phyloP scores from a whole-genome alignment of 257 asterid genomes.

The Gentiana dahurica region DNA sequence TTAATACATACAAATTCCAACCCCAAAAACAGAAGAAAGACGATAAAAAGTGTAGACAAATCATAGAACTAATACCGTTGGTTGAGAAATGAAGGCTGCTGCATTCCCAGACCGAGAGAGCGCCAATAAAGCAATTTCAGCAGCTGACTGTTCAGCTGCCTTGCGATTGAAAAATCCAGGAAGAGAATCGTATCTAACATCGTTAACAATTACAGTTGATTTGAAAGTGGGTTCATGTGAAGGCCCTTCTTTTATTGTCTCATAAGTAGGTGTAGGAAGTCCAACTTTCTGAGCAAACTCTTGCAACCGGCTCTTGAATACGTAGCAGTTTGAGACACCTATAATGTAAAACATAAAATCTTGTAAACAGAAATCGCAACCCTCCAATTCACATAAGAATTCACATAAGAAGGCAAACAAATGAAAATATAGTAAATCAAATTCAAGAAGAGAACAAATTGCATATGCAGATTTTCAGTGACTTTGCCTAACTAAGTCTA shows the following conservation, averaged over 20 bases:
- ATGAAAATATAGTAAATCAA: no score
- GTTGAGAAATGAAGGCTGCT: slow-evolving; percentile 52
- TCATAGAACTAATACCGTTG: slow-evolving; percentile 46
- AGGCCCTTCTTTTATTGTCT: slow-evolving; percentile 82
- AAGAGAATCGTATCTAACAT: slow-evolving; percentile 73
- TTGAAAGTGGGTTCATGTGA: slow-evolving; percentile 81
- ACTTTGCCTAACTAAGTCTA: no score
- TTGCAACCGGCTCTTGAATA: slow-evolving; percentile 91
- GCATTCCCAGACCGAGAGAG: slow-evolving; percentile 32
- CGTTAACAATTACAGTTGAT: slow-evolving; percentile 58
- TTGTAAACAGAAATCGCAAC: no score
- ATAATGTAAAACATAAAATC: slow-evolving; percentile 7
- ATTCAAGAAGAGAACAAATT: no score
- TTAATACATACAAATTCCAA: background rate
- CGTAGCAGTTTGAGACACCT: slow-evolving; percentile 75
- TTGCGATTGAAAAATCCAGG: slow-evolving; percentile 88
- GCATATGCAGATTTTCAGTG: no score
- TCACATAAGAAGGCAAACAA: no score
- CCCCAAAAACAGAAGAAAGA: background rate
- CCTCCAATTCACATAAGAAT: no score
- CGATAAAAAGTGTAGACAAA: background rate
- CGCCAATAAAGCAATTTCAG: slow-evolving; percentile 87
- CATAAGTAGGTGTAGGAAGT: slow-evolving; percentile 63
- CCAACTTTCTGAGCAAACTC: slow-evolving; percentile 91
- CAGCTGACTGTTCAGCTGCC: slow-evolving; percentile 98